Evolutionary conservation across 2,329 filamentous ascomycete genomes (phyloP).

Genomic region (Colletotrichum salicis): DNA sequence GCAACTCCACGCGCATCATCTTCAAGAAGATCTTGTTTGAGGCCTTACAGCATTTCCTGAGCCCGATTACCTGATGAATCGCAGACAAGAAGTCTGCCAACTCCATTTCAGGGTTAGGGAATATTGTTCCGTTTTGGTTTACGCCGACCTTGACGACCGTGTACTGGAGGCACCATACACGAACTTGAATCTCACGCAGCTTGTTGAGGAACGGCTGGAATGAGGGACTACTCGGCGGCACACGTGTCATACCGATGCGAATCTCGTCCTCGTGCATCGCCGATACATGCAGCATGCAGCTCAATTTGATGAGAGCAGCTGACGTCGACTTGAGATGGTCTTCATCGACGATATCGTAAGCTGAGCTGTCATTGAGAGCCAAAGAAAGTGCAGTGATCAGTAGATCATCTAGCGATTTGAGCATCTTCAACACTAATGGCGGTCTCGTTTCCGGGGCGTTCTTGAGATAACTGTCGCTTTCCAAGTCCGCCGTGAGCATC

Average conservation of each 20-base stretch:
- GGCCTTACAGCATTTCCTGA: conserved; percentile 85
- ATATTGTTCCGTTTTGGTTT: conserved; percentile 71
- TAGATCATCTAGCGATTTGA: conserved; percentile 83
- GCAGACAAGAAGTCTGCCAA: conserved; percentile 82
- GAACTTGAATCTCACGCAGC: conserved; percentile 86
- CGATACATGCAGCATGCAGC: conserved; percentile 80
- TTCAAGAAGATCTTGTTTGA: conserved; percentile 90
- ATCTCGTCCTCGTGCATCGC: conserved; percentile 87
- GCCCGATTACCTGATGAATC: conserved; percentile 84
- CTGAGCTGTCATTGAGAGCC: conserved; percentile 71
- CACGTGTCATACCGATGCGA: conserved; percentile 76
- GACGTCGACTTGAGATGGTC: conserved; percentile 80
- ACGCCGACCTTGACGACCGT: conserved; percentile 80
- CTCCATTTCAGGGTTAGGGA: conserved; percentile 75
- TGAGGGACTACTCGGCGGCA: conserved; percentile 67
- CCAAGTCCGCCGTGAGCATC: conserved; percentile 74
- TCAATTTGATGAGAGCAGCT: conserved; percentile 75
- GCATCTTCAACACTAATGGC: conserved; percentile 76
- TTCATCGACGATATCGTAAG: conserved; percentile 87
- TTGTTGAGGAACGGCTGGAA: conserved; percentile 71
- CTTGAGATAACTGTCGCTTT: conserved; percentile 70
- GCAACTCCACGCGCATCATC: conserved; percentile 86
- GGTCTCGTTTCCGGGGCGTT: conserved; percentile 73
- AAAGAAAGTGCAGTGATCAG: conserved; percentile 77
- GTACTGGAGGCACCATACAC: conserved; percentile 90